These are phyloP conservation scores for Tulasnella sp. DNA, from an alignment of 768 basidiomycete genomes.

Conservation along the genomic window DNA sequence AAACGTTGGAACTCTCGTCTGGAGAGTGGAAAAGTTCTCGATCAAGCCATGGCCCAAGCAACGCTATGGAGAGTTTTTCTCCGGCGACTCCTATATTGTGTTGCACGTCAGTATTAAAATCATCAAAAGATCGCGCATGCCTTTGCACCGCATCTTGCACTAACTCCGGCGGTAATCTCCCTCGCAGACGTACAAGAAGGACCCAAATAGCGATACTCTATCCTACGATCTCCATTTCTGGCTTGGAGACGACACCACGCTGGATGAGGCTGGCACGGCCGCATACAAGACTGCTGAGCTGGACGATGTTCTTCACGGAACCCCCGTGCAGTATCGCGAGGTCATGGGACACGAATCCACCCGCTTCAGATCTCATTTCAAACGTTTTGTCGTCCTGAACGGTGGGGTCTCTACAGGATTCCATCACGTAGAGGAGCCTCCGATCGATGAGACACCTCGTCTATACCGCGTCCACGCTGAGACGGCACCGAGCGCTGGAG, in stretches of 20 bases:
- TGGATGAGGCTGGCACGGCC: slow-evolving; percentile 56
- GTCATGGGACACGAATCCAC: slow-evolving; percentile 55
- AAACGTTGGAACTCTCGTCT: slow-evolving; percentile 47
- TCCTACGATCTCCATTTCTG: slow-evolving; percentile 63
- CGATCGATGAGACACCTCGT: slow-evolving; percentile 33
- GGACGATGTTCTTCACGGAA: slow-evolving; percentile 50
- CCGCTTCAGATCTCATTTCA: slow-evolving; percentile 50
- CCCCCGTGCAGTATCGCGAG: slow-evolving; percentile 59
- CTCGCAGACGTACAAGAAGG: slow-evolving; percentile 55
- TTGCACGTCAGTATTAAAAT: slow-evolving; percentile 46
- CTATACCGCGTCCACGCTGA: slow-evolving; percentile 22
- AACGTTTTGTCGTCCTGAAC: slow-evolving; percentile 44
- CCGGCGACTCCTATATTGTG: slow-evolving; percentile 64
- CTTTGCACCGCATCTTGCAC: not conserved
- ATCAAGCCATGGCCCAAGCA: slow-evolving; percentile 54
- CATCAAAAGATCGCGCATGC: not conserved
- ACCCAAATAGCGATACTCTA: slow-evolving; percentile 45
- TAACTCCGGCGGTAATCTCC: not conserved
- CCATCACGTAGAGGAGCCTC: slow-evolving; percentile 48
- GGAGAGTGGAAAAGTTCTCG: slow-evolving; percentile 56
- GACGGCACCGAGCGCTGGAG: slow-evolving; percentile 28
- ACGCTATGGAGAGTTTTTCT: slow-evolving; percentile 53
- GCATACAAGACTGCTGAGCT: slow-evolving; percentile 65
- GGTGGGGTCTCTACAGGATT: slow-evolving; percentile 52
- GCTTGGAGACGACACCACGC: slow-evolving; percentile 55